These are phyloP conservation scores for Sambucus nigra DNA, from an alignment of 129 eudicot species.

Conservation along the genomic window DNA sequence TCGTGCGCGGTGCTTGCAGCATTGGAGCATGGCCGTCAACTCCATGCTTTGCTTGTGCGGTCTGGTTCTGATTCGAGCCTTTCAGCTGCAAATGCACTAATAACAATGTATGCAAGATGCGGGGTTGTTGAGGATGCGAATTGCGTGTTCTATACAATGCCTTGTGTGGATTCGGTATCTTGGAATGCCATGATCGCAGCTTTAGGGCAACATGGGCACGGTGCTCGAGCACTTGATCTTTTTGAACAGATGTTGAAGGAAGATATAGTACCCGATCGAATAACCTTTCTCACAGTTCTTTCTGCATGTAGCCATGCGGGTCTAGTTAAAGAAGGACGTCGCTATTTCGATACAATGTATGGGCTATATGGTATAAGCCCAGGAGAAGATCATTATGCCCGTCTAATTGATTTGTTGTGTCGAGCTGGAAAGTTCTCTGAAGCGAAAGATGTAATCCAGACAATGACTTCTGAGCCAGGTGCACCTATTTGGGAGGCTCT, in stretches of 20 bases:
- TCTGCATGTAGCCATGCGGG: slow-evolving; percentile 92
- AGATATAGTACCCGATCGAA: slow-evolving; percentile 57
- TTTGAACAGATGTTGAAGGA: slow-evolving; percentile 61
- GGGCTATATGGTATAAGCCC: slow-evolving; percentile 45
- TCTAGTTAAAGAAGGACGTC: slow-evolving; percentile 52
- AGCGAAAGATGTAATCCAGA: slow-evolving; percentile 43
- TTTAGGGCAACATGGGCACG: slow-evolving; percentile 79
- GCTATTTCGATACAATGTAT: slow-evolving; percentile 44
- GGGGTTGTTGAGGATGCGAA: slow-evolving; percentile 57
- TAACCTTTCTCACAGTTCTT: slow-evolving; percentile 69
- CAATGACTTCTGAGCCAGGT: slow-evolving; percentile 64
- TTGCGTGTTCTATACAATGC: slow-evolving; percentile 42
- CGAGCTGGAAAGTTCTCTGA: slow-evolving; percentile 66
- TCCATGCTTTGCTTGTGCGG: slow-evolving; percentile 58
- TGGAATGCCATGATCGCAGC: slow-evolving; percentile 97
- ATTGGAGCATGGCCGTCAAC: slow-evolving; percentile 82
- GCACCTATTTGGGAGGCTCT: slow-evolving; percentile 71
- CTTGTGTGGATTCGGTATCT: slow-evolving; percentile 66
- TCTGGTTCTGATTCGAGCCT: slow-evolving; percentile 72
- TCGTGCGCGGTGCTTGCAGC: slow-evolving; percentile 77
- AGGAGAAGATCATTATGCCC: slow-evolving; percentile 85
- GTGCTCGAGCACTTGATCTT: slow-evolving; percentile 49
- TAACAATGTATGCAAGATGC: slow-evolving; percentile 85
- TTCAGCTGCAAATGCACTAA: slow-evolving; percentile 70
- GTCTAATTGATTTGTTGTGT: slow-evolving; percentile 60